A percentile compares a stretch with the other conserved stretches of the same genome.
These are phyloP conservation scores for Solanum habrochaites DNA, from an alignment of 257 asterid genomes.

Conservation along the genomic window DNA sequence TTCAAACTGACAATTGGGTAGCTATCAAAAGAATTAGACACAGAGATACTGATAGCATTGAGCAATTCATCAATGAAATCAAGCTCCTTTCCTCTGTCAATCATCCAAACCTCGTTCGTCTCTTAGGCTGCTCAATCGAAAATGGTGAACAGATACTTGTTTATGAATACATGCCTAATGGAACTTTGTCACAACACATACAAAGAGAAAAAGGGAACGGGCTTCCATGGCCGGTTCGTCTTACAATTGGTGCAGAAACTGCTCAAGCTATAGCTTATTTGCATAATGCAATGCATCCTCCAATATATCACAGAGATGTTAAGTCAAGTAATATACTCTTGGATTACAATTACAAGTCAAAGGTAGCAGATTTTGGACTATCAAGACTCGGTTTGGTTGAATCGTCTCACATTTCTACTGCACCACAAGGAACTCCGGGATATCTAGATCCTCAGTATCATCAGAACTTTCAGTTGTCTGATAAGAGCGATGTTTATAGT, in stretches of 20 bases:
- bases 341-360: slow-evolving; percentile 42
- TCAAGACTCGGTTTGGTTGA: slow-evolving; percentile 54
- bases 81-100: slow-evolving; percentile 60
- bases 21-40: slow-evolving; percentile 56
- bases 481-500: slow-evolving; percentile 93
- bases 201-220: slow-evolving; percentile 34
- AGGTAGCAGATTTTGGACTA: slow-evolving; percentile 77
- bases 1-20: slow-evolving; percentile 51
- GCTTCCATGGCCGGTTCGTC: slow-evolving; percentile 56
- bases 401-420: slow-evolving; percentile 73
- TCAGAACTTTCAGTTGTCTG: slow-evolving; percentile 86
- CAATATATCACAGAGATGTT: slow-evolving; percentile 67
- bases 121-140: slow-evolving; percentile 64
- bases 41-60: slow-evolving; percentile 32
- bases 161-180: slow-evolving; percentile 81
- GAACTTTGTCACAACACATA: slow-evolving; percentile 63
- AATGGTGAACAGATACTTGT: slow-evolving; percentile 65
- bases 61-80: slow-evolving; percentile 71
- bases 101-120: slow-evolving; percentile 73
- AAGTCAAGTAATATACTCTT: slow-evolving; percentile 69
- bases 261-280: slow-evolving; percentile 73
- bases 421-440: slow-evolving; percentile 97
- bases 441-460: slow-evolving; percentile 91
- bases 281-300: slow-evolving; percentile 59
- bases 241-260: slow-evolving; percentile 53